Conservation (phyloP, 805 yeast genomes). For the Saccharomycopsis sp. region DNA sequence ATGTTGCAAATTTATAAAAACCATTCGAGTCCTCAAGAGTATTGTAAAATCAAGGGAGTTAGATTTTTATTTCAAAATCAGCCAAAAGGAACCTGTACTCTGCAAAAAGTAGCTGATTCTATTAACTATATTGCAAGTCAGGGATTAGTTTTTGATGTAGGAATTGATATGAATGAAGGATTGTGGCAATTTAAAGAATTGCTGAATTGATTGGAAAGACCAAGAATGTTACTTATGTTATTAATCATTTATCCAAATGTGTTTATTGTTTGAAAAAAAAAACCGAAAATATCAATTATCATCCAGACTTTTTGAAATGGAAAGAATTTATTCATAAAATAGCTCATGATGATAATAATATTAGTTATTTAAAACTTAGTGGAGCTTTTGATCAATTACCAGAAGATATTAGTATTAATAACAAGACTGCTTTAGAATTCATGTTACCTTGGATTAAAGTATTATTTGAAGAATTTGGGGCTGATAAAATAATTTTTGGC, state of each 20-base stretch:
- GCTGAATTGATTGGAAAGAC: constrained; percentile 22
- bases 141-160: constrained; percentile 31
- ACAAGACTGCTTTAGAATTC: constrained; percentile 17
- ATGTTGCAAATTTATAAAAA: constrained; percentile 18
- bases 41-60: constrained; percentile 29
- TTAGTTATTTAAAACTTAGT: constrained; percentile 29
- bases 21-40: constrained; percentile 12
- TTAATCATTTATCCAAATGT: constrained; percentile 37
- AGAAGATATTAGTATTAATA: constrained; percentile 6
- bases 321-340: constrained; percentile 20
- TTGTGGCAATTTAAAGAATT: constrained; percentile 33
- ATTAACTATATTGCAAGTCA: constrained; percentile 26
- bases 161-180: constrained; percentile 32
- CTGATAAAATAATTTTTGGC: constrained; percentile 29
- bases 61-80: constrained; percentile 35
- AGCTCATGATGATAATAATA: constrained; percentile 14
- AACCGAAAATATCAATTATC: not conserved
- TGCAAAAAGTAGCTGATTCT: constrained; percentile 23
- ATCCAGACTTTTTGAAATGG: constrained; percentile 20
- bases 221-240: constrained; percentile 25
- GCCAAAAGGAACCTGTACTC: constrained; percentile 27
- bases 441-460: constrained; percentile 28
- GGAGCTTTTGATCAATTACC: constrained; percentile 33
- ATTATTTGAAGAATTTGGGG: constrained; percentile 25
- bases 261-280: too few species aligned